Evolutionary conservation across 306 rosid species (phyloP).

Genomic region (Fagus sylvatica): DNA sequence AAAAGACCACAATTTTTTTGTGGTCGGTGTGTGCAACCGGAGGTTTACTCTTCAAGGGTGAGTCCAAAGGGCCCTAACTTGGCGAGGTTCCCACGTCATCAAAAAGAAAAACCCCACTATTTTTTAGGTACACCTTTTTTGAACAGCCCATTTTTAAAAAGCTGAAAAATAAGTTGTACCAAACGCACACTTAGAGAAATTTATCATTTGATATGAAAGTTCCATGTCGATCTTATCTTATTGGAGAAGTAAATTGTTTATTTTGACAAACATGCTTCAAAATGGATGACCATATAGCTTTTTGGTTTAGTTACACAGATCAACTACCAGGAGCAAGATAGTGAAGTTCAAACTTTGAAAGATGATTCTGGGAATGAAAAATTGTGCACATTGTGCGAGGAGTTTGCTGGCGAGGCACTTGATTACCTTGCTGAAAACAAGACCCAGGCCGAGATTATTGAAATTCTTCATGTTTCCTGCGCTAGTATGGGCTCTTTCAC

Average conservation of each 20-base stretch:
- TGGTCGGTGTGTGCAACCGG: too few species aligned
- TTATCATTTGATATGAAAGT: background rate
- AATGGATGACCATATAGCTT: background rate
- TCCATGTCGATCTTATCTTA: background rate
- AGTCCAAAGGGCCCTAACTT: too few species aligned
- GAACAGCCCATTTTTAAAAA: too few species aligned
- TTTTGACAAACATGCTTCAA: background rate
- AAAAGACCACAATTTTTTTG: too few species aligned
- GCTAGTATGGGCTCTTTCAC: slow-evolving; percentile 37
- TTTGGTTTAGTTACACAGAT: slow-evolving; percentile 39
- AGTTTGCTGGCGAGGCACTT: slow-evolving; percentile 64
- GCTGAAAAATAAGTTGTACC: background rate
- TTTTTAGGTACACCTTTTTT: too few species aligned
- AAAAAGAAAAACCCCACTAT: too few species aligned
- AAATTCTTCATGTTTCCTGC: slow-evolving; percentile 51
- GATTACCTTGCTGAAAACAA: slow-evolving; percentile 62
- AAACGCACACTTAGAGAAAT: background rate
- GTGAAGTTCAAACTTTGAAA: slow-evolving; percentile 17
- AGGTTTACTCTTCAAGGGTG: too few species aligned
- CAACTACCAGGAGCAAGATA: slow-evolving; percentile 33
- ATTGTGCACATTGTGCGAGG: slow-evolving; percentile 73
- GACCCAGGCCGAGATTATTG: slow-evolving; percentile 69
- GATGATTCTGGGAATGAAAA: slow-evolving; percentile 31
- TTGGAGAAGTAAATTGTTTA: background rate
- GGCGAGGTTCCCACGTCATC: too few species aligned